Base-by-base conservation (phyloP, 805 yeast genomes). In the Clavispora carvajalis region DNA sequence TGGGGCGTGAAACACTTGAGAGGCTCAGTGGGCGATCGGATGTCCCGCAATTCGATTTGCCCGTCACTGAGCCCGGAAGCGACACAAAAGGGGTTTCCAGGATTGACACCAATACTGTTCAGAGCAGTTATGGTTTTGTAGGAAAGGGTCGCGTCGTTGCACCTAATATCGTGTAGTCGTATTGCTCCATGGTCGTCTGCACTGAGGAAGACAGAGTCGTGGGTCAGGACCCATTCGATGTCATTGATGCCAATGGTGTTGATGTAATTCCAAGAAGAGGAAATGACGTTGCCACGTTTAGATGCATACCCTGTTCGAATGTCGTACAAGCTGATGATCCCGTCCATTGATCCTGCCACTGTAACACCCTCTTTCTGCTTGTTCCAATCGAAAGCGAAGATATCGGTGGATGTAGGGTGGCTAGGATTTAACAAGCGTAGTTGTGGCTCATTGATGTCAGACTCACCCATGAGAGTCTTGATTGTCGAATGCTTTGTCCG, bases 301-400 rank as follows among this genome's bases (percentile, higher is more conserved):
- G 22, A 11, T 15, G 28, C 35, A 6, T 39, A 35, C 12, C 30
- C 40, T 11, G 34, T 35, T n/a, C 26, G 12, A 2, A 90, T 61
- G 55, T 90, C 91, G 81, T 85, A 87, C 2, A 85, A 47, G 18
- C 77, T 77, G 2, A 86, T 62, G 6, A 68, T 54, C 3, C 93
- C 93, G 45, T 75, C 80, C 51, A 79, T 71, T 17, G 85, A 74
- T 3, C 82, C 85, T 1, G 83, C 64, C 0, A 80, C 67, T 25
- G 85, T 53, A 5, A 60, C 56, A 0, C 90, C 95, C 52, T 82
- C 82, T 13, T 57, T 64, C 38, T 71, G 74, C 8, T 59, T 57
- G 54, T 86, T 88, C 96, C 96, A 90, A 42, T 77, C 76, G 4
- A 87, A 51, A 0, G 90, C 87, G 58, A 80, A 78, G 0, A 82